Evolutionary conservation across 176 grass and related monocot genomes (phyloP), one percentile per base, ranked within the genome.

Genomic region (Oryza australiensis): DNA sequence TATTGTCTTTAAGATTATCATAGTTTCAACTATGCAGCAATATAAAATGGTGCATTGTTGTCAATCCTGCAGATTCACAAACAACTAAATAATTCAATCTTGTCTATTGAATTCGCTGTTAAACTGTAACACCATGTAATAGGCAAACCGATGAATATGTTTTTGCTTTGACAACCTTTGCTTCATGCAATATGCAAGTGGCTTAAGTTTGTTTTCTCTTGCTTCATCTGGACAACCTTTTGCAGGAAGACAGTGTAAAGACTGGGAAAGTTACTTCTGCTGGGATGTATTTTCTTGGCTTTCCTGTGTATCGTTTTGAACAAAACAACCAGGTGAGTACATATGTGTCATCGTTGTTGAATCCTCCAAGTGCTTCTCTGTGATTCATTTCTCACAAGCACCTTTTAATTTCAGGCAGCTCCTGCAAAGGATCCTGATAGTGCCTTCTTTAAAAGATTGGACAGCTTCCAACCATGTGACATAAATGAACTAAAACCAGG

Each of bases 401-500:
- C 13, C 49, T 62, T 24, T 53, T 86, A 70, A 66, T 79, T 88
- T 79, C 87, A 99, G 97, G 85, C 81, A 55, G 88, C 89, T 70
- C 66, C 80, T 83, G 80, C 89, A 64, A 99, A 94, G 75, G 97
- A 99, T 86, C 78, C 89, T 83, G 91, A 94, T 67, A 87, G 89
- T 60, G 91, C 91, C 82, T 99, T 99, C 80, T 99, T 99, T 87
- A 99, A 99, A 80, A 96, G 89, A 85, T 82, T 99, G 77, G 97
- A 99, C 77, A 94, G 91, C 65, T 99, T 99, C 65, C 91, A 96
- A 89, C 89, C 93, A 83, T 99, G 97, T 72, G 97, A 99, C 74
- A 88, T 99, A 85, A 93, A 99, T 94, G 93, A 96, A 78, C 89
- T 99, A 35, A 99, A 96, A 80, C 87, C 89, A 57, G 97, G 97